Evolutionary conservation across 192 early-diverging fungal species (phyloP), one percentile per base, ranked within the genome.

Genomic region (Dissophora ornata): DNA sequence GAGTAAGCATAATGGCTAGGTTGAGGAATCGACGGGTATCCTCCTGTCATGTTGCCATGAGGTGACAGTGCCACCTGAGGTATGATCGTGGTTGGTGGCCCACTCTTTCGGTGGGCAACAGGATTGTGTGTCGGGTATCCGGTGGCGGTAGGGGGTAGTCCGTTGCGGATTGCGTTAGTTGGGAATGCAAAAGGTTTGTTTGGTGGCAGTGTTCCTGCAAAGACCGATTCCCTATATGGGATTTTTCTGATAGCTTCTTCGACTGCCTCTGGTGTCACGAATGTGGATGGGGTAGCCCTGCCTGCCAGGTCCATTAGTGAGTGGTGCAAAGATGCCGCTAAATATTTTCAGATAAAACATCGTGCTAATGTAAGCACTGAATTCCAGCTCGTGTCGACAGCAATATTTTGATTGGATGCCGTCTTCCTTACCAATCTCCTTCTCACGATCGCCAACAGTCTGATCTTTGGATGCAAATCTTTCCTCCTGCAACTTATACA

Each of bases 181-280:
- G 81, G 70, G 36, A 83, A 87, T 0, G 83, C 83, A 56, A 85
- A 85, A 1, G 77, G 69, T 33, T 83, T 84, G 36, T 60, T 81
- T 41, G 81, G 65, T n/a, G 85, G 83, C 28, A 86, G 47, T 21
- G 79, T 60, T n/a, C 86, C 86, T n/a, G 68, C 56, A 48, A 81
- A 87, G 12, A 78, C 67, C 2, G 83, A 18, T 21, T 83, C 83
- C 24, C 81, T 67, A 30, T 79, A 58, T 15, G 86, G 81, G 5
- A 83, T 67, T 21, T 54, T 60, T 10, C 61, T 46, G 55, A 84
- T 83, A 0, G 86, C 53, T 8, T 69, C 57, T 47, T 83, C 80
- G 28, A 87, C 65, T 2, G 62, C 66, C 46, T 82, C 54, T 34
- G 61, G 15, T 8, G 61, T 59, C 4, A 73, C 74, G 11, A 85